phyloP scores from a whole-genome alignment of 2,329 filamentous ascomycete genomes.

The Talaromyces sp. region DNA sequence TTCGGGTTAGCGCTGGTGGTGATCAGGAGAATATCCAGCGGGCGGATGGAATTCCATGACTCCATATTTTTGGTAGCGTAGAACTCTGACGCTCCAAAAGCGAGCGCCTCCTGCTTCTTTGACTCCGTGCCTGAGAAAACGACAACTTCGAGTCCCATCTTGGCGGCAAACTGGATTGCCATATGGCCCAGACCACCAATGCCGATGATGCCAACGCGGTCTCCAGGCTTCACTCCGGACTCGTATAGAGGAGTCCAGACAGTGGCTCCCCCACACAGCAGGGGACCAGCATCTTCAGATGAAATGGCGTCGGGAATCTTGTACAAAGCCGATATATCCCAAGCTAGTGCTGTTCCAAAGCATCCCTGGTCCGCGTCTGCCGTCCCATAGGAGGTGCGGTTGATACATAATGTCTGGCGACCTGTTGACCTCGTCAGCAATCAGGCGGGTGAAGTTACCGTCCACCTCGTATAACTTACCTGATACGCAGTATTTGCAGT shows the following conservation, averaged over 20 bases:
- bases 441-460: neutral
- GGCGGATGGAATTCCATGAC: neutral
- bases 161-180: slow-evolving; percentile 67
- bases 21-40: neutral
- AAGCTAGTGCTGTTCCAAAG: neutral
- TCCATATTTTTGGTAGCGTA: slow-evolving; percentile 56
- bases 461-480: neutral
- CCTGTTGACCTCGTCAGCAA: neutral
- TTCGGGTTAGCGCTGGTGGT: neutral
- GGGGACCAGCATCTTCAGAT: slow-evolving; percentile 27
- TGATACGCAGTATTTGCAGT: slow-evolving; percentile 2
- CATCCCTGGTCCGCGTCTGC: neutral
- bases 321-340: neutral
- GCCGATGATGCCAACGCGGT: slow-evolving; percentile 68
- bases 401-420: neutral
- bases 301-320: neutral
- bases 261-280: slow-evolving; percentile 41
- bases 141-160: slow-evolving; percentile 64
- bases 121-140: slow-evolving; percentile 53
- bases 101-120: slow-evolving; percentile 53
- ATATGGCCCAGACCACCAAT: slow-evolving; percentile 71
- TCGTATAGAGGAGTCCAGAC: slow-evolving; percentile 60
- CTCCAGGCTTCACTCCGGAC: slow-evolving; percentile 64
- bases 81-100: slow-evolving; percentile 54
- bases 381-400: neutral